These are phyloP conservation scores for Sphagnum magellanicum DNA, from an alignment of 228 moss, liverwort and hornwort species.

Conservation along the genomic window DNA sequence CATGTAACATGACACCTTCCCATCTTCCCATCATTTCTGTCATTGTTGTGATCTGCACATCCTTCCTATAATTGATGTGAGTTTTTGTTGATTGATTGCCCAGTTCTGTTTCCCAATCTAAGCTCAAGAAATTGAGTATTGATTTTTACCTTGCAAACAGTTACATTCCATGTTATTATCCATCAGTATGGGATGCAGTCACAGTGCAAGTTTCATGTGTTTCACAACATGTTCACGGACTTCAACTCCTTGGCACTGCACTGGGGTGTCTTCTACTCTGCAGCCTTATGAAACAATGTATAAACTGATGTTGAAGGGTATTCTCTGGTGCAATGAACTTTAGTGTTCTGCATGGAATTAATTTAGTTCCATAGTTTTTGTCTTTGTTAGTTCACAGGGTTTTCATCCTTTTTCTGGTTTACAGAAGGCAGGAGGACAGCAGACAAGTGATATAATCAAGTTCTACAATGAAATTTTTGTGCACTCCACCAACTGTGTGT, in stretches of 20 bases:
- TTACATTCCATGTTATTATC: slow-evolving; percentile 85
- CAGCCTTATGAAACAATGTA: not conserved
- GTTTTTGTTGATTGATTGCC: too few species aligned
- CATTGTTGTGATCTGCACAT: too few species aligned
- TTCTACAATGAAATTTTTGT: slow-evolving; percentile 96
- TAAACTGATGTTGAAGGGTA: too few species aligned
- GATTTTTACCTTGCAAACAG: slow-evolving; percentile 15
- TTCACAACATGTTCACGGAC: slow-evolving; percentile 77
- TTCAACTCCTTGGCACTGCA: slow-evolving; percentile 22
- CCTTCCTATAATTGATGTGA: too few species aligned
- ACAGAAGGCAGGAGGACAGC: slow-evolving; percentile 63
- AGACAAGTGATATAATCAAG: slow-evolving; percentile 82
- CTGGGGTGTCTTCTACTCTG: slow-evolving; percentile 44
- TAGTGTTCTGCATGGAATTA: too few species aligned
- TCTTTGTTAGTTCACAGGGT: too few species aligned
- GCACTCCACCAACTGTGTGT: slow-evolving; percentile 73
- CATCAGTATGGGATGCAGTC: slow-evolving; percentile 92
- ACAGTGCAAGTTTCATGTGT: slow-evolving; percentile 90
- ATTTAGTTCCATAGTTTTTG: too few species aligned
- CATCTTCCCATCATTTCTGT: too few species aligned
- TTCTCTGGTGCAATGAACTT: not conserved
- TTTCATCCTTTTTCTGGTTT: not conserved
- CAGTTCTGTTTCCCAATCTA: too few species aligned
- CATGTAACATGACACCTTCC: too few species aligned
- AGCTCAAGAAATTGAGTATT: too few species aligned